A percentile compares a stretch with the other conserved stretches of the same genome.
These are phyloP conservation scores for Cylindrotheca closterium DNA, from an alignment of 108 stramenopile species.

Conservation along the genomic window DNA sequence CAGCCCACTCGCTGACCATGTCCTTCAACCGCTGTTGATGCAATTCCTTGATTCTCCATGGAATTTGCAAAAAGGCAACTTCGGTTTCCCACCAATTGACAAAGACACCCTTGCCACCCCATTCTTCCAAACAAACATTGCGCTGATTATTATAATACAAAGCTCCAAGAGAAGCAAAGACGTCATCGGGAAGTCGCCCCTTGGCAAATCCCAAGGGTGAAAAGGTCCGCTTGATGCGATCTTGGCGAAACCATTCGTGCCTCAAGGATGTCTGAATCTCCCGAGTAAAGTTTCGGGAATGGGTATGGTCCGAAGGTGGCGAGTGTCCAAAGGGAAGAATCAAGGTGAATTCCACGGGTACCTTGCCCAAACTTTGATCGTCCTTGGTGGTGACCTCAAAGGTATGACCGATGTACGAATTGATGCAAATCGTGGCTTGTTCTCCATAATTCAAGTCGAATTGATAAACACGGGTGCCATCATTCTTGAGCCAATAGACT, in stretches of 20 bases:
- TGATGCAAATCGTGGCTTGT: conserved; percentile 48
- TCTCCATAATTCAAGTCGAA: conserved; percentile 43
- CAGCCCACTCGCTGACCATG: conserved; percentile 80
- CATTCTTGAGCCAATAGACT: conserved; percentile 47
- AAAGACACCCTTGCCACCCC: conserved; percentile 73
- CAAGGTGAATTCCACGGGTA: conserved; percentile 48
- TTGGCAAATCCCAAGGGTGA: conserved; percentile 62
- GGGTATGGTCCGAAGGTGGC: conserved; percentile 30
- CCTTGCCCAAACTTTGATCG: conserved; percentile 29
- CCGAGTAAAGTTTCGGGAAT: conserved; percentile 41
- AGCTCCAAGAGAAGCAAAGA: conserved; percentile 74
- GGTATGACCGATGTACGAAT: conserved; percentile 54
- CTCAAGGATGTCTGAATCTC: conserved; percentile 40
- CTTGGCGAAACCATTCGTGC: conserved; percentile 56
- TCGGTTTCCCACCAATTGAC: conserved; percentile 91
- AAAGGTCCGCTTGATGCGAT: conserved; percentile 56
- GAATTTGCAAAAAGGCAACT: conserved; percentile 69
- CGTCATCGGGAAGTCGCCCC: conserved; percentile 65
- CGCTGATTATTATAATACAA: conserved; percentile 84
- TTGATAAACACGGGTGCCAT: conserved; percentile 19
- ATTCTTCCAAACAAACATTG: conserved; percentile 68
- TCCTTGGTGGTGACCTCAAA: conserved; percentile 46
- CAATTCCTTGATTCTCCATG: conserved; percentile 60
- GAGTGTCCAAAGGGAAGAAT: conserved; percentile 45
- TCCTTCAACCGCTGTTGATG: conserved; percentile 71